phyloP scores from a whole-genome alignment of 2,329 filamentous ascomycete species.

The Penicillium sp. region DNA sequence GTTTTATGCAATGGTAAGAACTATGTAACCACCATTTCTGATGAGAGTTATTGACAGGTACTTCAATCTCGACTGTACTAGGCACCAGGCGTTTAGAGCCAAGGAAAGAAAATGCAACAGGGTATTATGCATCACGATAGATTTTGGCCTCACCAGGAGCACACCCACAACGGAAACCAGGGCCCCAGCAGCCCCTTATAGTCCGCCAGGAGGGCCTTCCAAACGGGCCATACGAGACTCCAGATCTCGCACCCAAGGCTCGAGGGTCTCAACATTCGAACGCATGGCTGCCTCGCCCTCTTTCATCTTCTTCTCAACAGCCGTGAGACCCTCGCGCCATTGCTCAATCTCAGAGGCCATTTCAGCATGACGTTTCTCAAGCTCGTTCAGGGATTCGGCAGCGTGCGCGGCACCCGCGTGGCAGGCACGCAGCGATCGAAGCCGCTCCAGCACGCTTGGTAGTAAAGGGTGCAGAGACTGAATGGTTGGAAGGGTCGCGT shows the following conservation, averaged over 20 bases:
- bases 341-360: slow-evolving; percentile 81
- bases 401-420: slow-evolving; percentile 86
- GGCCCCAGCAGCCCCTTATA: slow-evolving; percentile 4
- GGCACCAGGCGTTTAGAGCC: slow-evolving; percentile 1
- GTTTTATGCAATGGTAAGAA: neutral
- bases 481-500: slow-evolving; percentile 84
- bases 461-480: slow-evolving; percentile 82
- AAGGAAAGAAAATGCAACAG: slow-evolving; percentile 22
- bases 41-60: neutral
- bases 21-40: neutral
- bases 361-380: slow-evolving; percentile 78
- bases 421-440: slow-evolving; percentile 79
- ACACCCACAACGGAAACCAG: slow-evolving; percentile 11
- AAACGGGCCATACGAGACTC: slow-evolving; percentile 73
- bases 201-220: slow-evolving; percentile 36
- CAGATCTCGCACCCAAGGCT: slow-evolving; percentile 84
- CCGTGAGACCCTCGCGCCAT: slow-evolving; percentile 80
- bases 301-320: slow-evolving; percentile 73
- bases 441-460: slow-evolving; percentile 78
- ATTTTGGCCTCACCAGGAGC: slow-evolving; percentile 1
- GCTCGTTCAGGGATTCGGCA: slow-evolving; percentile 70
- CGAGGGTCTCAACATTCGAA: slow-evolving; percentile 80
- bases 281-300: slow-evolving; percentile 71
- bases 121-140: slow-evolving; percentile 29
- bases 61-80: neutral